These are phyloP conservation scores for Naganishia liquefaciens DNA, from an alignment of 1,284 basidiomycete genomes.

Conservation along the genomic window DNA sequence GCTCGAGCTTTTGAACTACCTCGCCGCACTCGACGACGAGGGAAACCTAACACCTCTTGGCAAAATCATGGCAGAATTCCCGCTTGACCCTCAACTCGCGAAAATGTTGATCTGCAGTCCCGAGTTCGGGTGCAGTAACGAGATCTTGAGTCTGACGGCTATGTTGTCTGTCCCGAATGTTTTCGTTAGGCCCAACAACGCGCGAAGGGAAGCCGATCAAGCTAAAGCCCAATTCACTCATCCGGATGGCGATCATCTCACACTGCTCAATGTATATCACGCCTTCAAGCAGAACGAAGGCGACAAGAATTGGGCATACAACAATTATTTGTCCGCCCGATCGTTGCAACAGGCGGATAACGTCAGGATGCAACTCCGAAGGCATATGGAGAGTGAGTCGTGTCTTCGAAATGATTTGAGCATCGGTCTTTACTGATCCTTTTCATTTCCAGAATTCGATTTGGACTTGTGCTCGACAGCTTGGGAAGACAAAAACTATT, in stretches of 20 bases:
- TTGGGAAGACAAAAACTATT: slow-evolving; percentile 75
- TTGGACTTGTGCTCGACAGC: slow-evolving; percentile 75
- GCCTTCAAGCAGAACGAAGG: slow-evolving; percentile 76
- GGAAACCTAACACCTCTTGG: slow-evolving; percentile 87
- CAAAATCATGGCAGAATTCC: slow-evolving; percentile 95
- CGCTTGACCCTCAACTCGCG: slow-evolving; percentile 92
- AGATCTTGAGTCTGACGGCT: slow-evolving; percentile 90
- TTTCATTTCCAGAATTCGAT: slow-evolving; percentile 58
- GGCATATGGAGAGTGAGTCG: slow-evolving; percentile 78
- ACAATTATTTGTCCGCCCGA: slow-evolving; percentile 82
- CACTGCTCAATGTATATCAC: slow-evolving; percentile 93
- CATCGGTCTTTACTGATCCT: background rate
- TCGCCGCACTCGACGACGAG: slow-evolving; percentile 90
- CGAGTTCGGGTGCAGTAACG: slow-evolving; percentile 94
- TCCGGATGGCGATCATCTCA: slow-evolving; percentile 94
- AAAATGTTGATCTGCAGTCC: slow-evolving; percentile 94
- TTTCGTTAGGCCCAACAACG: slow-evolving; percentile 86
- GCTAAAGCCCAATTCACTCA: slow-evolving; percentile 87
- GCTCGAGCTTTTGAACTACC: slow-evolving; percentile 88
- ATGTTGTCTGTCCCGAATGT: slow-evolving; percentile 97
- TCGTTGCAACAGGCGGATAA: slow-evolving; percentile 91
- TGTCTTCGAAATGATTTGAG: background rate
- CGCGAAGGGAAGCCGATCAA: slow-evolving; percentile 83
- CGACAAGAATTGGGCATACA: slow-evolving; percentile 90
- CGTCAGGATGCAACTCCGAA: slow-evolving; percentile 85